Conservation (phyloP, 2,329 filamentous ascomycete genomes). For the Verticillium nubilum region DNA sequence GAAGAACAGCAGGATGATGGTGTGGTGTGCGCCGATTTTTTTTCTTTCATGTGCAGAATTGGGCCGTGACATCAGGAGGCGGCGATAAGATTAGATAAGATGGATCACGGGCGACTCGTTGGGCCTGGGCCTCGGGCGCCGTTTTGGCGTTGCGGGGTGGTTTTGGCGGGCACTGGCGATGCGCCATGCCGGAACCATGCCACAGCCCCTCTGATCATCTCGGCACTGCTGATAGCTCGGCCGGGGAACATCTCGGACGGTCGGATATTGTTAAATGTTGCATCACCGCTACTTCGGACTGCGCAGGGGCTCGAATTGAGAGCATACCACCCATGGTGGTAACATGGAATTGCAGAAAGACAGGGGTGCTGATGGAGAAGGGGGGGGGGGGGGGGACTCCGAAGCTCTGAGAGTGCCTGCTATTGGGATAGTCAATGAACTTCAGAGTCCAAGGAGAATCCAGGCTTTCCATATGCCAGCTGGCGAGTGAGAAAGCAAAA, state of each 20-base stretch:
- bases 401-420: too few species aligned
- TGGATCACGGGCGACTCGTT: neutral
- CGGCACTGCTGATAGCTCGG: neutral
- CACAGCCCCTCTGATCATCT: neutral
- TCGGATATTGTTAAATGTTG: neutral
- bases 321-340: neutral
- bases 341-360: neutral
- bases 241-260: neutral
- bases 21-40: slow-evolving; percentile 1
- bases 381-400: too few species aligned
- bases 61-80: slow-evolving; percentile 3
- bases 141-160: neutral
- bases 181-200: neutral
- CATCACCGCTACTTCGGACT: neutral
- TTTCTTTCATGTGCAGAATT: slow-evolving; percentile 2
- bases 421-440: too few species aligned
- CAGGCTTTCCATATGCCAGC: neutral
- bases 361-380: neutral
- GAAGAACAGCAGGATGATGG: too few species aligned
- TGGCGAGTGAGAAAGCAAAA: neutral
- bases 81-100: slow-evolving; percentile 1
- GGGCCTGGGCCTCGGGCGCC: neutral
- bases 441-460: too few species aligned
- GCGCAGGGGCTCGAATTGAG: neutral
- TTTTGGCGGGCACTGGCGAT: neutral